Conservation (phyloP, 371 early-diverging fungal species). For the Circinella umbellata region DNA sequence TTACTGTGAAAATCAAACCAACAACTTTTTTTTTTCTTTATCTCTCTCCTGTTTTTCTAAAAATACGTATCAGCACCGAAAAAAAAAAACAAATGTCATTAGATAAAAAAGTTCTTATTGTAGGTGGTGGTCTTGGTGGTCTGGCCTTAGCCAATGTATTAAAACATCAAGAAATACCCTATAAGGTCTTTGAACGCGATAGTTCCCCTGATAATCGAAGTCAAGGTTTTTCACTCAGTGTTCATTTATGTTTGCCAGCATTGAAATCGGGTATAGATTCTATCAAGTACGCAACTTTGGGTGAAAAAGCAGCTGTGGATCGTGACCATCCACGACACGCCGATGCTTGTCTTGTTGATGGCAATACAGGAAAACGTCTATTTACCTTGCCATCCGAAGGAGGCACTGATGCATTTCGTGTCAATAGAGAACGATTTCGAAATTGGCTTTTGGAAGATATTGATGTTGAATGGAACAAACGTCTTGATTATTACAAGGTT, state of each 20-base stretch:
- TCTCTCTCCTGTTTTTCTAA: too few species aligned
- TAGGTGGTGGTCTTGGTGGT: constrained; percentile 43
- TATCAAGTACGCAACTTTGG: constrained; percentile 11
- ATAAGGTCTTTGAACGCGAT: constrained; percentile 40
- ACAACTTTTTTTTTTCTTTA: too few species aligned
- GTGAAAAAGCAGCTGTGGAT: constrained; percentile 21
- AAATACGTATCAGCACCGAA: too few species aligned
- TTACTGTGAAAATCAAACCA: too few species aligned
- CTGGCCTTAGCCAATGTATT: constrained; percentile 35
- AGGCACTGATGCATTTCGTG: constrained; percentile 11
- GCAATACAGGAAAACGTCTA: neutral
- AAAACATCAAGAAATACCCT: constrained; percentile 26
- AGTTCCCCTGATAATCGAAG: constrained; percentile 13
- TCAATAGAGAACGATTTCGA: constrained; percentile 32
- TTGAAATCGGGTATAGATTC: constrained; percentile 11
- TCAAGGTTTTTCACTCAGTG: constrained; percentile 33
- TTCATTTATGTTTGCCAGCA: constrained; percentile 25
- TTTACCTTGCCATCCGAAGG: neutral
- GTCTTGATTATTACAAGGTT: constrained; percentile 12
- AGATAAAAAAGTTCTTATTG: constrained; percentile 27
- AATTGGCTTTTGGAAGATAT: constrained; percentile 25
- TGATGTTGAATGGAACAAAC: constrained; percentile 31
- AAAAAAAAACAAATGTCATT: too few species aligned
- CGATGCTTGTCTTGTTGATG: constrained; percentile 20
- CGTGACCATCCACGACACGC: constrained; percentile 10